phyloP scores from a whole-genome alignment of 495 filamentous ascomycete genomes.

The Podospora fimiseda region DNA sequence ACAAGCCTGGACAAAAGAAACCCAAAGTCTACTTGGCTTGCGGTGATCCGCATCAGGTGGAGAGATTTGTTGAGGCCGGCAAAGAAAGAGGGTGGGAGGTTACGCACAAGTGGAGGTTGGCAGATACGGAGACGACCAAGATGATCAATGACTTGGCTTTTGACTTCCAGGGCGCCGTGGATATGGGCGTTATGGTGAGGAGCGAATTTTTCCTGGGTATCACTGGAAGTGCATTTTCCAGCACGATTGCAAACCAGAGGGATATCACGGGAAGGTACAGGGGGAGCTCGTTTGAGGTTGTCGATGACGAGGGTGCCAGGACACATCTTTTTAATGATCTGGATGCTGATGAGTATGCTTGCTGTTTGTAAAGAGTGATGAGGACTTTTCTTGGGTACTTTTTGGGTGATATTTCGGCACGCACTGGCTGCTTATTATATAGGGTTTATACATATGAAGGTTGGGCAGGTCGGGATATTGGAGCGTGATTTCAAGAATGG shows the following conservation, averaged over 20 bases:
- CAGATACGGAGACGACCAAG: neutral
- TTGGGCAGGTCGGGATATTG: too few species aligned
- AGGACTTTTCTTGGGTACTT: neutral
- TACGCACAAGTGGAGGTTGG: neutral
- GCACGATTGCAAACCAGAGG: neutral
- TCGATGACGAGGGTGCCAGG: neutral
- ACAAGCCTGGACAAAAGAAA: neutral
- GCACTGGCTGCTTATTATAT: too few species aligned
- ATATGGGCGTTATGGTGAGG: neutral
- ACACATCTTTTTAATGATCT: neutral
- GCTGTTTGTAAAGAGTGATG: neutral
- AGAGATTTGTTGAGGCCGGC: neutral
- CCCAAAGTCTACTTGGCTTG: neutral
- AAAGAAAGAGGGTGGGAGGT: neutral
- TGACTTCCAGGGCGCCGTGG: neutral
- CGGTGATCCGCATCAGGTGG: neutral
- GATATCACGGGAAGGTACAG: neutral
- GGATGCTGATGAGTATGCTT: neutral
- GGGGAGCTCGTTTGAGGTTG: neutral
- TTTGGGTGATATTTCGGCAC: too few species aligned
- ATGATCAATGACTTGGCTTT: neutral
- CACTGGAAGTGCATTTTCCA: neutral
- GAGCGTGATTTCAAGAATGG: too few species aligned
- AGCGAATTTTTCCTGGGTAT: neutral
- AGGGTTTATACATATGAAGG: too few species aligned